Evolutionary conservation across 352 stramenopile genomes (phyloP).

Genomic region (Phytophthora parvispora): DNA sequence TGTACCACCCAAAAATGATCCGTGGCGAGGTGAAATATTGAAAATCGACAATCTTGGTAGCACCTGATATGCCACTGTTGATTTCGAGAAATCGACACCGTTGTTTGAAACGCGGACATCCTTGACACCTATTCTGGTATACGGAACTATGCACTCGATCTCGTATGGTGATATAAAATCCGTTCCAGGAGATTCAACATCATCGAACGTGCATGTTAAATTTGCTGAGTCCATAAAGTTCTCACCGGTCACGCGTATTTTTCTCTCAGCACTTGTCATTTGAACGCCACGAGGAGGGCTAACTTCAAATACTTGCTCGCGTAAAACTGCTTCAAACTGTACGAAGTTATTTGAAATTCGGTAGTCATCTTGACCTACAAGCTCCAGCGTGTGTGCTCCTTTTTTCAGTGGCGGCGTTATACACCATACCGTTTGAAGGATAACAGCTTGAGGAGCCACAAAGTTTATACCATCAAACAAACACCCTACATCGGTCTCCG

Average conservation of each 20-base stretch:
- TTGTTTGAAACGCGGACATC: slow-evolving; percentile 68
- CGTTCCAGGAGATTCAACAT: slow-evolving; percentile 21
- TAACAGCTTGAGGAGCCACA: slow-evolving; percentile 8
- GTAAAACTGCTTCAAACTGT: slow-evolving; percentile 40
- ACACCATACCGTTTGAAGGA: slow-evolving; percentile 25
- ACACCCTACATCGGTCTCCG: slow-evolving; percentile 32
- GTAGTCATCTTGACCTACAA: slow-evolving; percentile 27
- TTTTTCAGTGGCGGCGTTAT: slow-evolving; percentile 29
- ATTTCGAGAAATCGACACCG: slow-evolving; percentile 53
- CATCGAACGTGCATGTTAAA: slow-evolving; percentile 60
- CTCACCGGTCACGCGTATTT: slow-evolving; percentile 44
- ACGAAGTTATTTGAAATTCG: slow-evolving; percentile 38
- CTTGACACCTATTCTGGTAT: slow-evolving; percentile 48
- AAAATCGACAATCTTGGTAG: slow-evolving; percentile 50
- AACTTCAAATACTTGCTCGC: slow-evolving; percentile 42
- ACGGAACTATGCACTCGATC: slow-evolving; percentile 70
- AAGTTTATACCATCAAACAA: slow-evolving; percentile 37
- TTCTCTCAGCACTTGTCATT: slow-evolving; percentile 19
- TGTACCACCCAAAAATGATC: slow-evolving; percentile 49
- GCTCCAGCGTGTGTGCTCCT: slow-evolving; percentile 39
- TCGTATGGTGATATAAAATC: slow-evolving; percentile 54
- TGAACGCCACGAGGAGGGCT: slow-evolving; percentile 37
- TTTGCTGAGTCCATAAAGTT: slow-evolving; percentile 61
- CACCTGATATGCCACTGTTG: slow-evolving; percentile 31
- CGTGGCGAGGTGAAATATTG: slow-evolving; percentile 34